Evolutionary conservation across 306 rosid genomes (phyloP), one percentile per base, ranked within the genome.

Genomic region (Cucumis hystrix): DNA sequence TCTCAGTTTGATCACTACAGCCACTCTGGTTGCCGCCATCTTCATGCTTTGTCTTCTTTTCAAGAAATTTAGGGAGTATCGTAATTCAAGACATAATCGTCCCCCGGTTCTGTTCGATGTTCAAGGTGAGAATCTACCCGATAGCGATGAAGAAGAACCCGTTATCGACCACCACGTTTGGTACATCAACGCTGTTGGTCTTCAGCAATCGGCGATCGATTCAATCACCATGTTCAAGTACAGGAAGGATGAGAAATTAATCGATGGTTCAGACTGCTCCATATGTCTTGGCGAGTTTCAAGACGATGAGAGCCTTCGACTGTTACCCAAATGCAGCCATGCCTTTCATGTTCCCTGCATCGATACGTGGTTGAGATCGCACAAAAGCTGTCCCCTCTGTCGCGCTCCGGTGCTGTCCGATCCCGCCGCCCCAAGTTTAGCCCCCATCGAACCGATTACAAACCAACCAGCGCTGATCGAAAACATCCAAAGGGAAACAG

Each of bases 291-390:
- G 88, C 33, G 97, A 93, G 60, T 93, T 93, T 72, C 81, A 87
- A 83, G 84, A 89, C 16, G 89, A 87, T 8, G 91, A 93, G 59
- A 88, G 64, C 55, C 86, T 93, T 1, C 80, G 92, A 62, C 78
- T 93, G 8, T 85, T 93, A 79, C 96, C 98, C 3, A 87, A 93
- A 79, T 93, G 98, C 25, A 82, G 84, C 52, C 98, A 93, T 74
- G 97, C 85, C 58, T 87, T 85, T 23, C 88, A 87, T 35, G 28
- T 83, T 17, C 73, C 80, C 15, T 87, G 88, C 55, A 85, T 85
- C 43, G 87, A 87, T 37, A 39, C 28, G 33, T 87, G 88, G 91
- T 73, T 87, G 76, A 68, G 81, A 57, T 83, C 82, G 0, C 91
- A 87, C 76, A 85, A 85, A 45, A 85, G 81, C 65, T 87, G 91